Conservation (phyloP, 1,139 yeast genomes). For the Geotrichum histeridarum region DNA sequence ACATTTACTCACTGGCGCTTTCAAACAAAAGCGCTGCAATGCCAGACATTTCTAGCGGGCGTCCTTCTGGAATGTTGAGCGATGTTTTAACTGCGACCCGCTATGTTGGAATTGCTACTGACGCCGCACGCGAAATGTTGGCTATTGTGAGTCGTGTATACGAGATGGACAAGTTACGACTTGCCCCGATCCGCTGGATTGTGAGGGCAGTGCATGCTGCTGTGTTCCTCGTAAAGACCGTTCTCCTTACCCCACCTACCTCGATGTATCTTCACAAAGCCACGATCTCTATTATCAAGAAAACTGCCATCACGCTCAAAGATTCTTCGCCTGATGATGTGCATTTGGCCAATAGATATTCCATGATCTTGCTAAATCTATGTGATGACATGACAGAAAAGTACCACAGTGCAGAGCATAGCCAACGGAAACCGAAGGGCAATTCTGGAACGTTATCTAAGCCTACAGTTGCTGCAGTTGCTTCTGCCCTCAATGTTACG, state of each 20-base stretch:
- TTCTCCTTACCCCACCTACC: slow-evolving; percentile 46
- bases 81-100: slow-evolving; percentile 70
- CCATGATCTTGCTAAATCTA: slow-evolving; percentile 71
- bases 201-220: slow-evolving; percentile 85
- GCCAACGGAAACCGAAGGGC: not conserved
- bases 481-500: slow-evolving; percentile 5
- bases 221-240: slow-evolving; percentile 83
- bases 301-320: slow-evolving; percentile 67
- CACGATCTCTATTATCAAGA: slow-evolving; percentile 60
- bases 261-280: slow-evolving; percentile 47
- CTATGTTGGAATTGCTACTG: slow-evolving; percentile 75
- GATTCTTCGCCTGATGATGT: slow-evolving; percentile 88
- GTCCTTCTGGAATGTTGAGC: slow-evolving; percentile 23
- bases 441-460: not conserved
- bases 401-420: slow-evolving; percentile 10
- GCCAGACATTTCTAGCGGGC: slow-evolving; percentile 6
- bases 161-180: slow-evolving; percentile 53
- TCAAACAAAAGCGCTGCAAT: slow-evolving; percentile 37
- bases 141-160: slow-evolving; percentile 69
- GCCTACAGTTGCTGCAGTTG: not conserved
- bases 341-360: slow-evolving; percentile 75
- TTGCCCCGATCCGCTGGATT: slow-evolving; percentile 89
- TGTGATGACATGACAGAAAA: slow-evolving; percentile 49
- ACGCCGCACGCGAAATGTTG: slow-evolving; percentile 76
- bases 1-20: slow-evolving; percentile 76